These are phyloP conservation scores for Lycium ferocissimum DNA, from an alignment of 257 asterid species.

Conservation along the genomic window DNA sequence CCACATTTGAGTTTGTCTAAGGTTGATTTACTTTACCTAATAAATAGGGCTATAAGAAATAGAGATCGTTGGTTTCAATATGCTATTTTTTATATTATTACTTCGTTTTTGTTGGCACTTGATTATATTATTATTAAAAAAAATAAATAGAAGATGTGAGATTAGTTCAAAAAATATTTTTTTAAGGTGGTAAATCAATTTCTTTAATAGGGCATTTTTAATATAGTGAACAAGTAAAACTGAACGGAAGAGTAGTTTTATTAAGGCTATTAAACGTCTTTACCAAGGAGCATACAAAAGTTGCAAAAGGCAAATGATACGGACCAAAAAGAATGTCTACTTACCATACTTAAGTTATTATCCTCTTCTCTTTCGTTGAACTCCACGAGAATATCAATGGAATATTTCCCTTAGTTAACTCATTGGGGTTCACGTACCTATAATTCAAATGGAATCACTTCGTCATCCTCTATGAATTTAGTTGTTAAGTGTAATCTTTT, in stretches of 20 bases:
- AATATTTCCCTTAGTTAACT: background rate
- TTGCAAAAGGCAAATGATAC: no score
- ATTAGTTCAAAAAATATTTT: no score
- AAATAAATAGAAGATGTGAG: no score
- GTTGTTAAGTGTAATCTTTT: background rate
- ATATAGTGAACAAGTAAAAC: no score
- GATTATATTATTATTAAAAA: background rate
- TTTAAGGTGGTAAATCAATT: no score
- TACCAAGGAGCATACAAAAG: no score
- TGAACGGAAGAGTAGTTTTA: no score
- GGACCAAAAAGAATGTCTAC: background rate
- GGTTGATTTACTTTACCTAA: slow-evolving; percentile 6
- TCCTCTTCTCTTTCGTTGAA: background rate
- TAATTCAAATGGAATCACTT: slow-evolving; percentile 3
- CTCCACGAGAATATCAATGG: background rate
- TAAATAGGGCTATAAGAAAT: background rate
- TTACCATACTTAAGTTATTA: background rate
- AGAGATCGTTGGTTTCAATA: background rate
- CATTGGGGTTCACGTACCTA: slow-evolving; percentile 25
- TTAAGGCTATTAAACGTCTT: background rate
- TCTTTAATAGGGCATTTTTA: no score
- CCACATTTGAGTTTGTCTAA: background rate
- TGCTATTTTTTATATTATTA: background rate
- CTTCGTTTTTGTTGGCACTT: background rate
- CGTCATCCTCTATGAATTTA: background rate